These are phyloP conservation scores for Mycogone perniciosa DNA, from an alignment of 2,329 filamentous ascomycete genomes.

Conservation along the genomic window DNA sequence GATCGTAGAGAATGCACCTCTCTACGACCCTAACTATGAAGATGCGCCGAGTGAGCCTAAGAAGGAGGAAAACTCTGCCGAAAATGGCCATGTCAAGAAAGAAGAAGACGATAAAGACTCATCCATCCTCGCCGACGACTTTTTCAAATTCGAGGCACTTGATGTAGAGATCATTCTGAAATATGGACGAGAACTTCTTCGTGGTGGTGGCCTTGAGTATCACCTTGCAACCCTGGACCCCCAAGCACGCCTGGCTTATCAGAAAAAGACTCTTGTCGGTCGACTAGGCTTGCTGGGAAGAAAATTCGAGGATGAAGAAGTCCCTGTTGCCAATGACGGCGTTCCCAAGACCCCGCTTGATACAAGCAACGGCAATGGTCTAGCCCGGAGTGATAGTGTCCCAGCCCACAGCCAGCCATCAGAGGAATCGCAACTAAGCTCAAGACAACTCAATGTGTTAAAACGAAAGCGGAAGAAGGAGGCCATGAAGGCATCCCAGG, in stretches of 20 bases:
- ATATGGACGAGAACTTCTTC: conserved; percentile 75
- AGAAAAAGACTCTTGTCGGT: conserved; percentile 80
- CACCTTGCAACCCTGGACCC: conserved; percentile 76
- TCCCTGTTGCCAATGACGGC: conserved; percentile 49
- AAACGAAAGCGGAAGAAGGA: conserved; percentile 92
- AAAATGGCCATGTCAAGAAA: conserved; percentile 48
- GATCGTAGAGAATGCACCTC: conserved; percentile 81
- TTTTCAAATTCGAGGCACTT: conserved; percentile 66
- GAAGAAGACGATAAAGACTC: conserved; percentile 56
- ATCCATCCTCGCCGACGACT: conserved; percentile 39
- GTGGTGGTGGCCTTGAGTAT: conserved; percentile 82
- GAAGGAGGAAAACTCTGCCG: conserved; percentile 28
- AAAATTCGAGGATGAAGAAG: conserved; percentile 76
- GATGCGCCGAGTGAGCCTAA: conserved; percentile 47
- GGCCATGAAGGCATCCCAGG: conserved; percentile 75
- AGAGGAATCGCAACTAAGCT: conserved; percentile 73
- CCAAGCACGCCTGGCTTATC: conserved; percentile 70
- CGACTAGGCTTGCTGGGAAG: conserved; percentile 81
- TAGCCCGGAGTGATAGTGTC: conserved; percentile 31
- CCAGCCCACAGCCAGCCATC: conserved; percentile 34
- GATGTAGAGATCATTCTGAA: conserved; percentile 75
- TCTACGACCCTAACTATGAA: conserved; percentile 80
- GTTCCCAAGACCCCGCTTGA: conserved; percentile 42
- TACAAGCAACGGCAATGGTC: conserved; percentile 27
- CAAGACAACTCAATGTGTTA: conserved; percentile 86